Percentiles rank a stretch among this genome's conserved stretches.
These are phyloP conservation scores for Hansenula anomala DNA, from an alignment of 1,139 yeast species.

Conservation along the genomic window DNA sequence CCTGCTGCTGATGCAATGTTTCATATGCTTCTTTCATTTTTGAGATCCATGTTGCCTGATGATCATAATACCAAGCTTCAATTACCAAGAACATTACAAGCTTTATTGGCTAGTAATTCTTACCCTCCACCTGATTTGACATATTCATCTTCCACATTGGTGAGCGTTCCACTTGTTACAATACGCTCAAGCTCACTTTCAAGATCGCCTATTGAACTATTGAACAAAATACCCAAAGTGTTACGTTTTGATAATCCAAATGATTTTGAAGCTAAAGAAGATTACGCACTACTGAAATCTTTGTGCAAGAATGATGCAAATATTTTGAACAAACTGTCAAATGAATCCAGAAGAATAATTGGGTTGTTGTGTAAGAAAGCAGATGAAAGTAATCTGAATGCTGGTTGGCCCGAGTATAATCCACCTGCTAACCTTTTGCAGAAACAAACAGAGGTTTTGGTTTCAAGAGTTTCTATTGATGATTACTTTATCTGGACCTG, in stretches of 20 bases:
- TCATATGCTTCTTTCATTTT: constrained; percentile 71
- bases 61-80: constrained; percentile 47
- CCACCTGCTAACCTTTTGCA: constrained; percentile 5
- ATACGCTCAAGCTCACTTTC: constrained; percentile 55
- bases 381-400: constrained; percentile 29
- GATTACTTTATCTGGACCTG: constrained; percentile 92
- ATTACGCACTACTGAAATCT: constrained; percentile 69
- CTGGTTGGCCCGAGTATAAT: constrained; percentile 31
- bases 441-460: constrained; percentile 38
- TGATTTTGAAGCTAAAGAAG: constrained; percentile 70
- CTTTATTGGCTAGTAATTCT: constrained; percentile 53
- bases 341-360: constrained; percentile 68
- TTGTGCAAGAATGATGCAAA: constrained; percentile 50
- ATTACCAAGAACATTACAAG: constrained; percentile 61
- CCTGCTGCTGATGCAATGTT: constrained; percentile 83
- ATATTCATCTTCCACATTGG: constrained; percentile 36
- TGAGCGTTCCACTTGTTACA: constrained; percentile 64
- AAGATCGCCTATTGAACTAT: constrained; percentile 48
- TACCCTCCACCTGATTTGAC: constrained; percentile 57
- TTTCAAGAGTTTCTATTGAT: constrained; percentile 66
- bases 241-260: constrained; percentile 68
- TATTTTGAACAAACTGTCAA: constrained; percentile 61
- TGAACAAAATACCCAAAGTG: constrained; percentile 60
- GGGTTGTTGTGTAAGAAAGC: constrained; percentile 50
- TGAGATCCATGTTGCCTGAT: constrained; percentile 75